Evolutionary conservation across 139 green algal species (phyloP).

Genomic region (Gonium pectorale): DNA sequence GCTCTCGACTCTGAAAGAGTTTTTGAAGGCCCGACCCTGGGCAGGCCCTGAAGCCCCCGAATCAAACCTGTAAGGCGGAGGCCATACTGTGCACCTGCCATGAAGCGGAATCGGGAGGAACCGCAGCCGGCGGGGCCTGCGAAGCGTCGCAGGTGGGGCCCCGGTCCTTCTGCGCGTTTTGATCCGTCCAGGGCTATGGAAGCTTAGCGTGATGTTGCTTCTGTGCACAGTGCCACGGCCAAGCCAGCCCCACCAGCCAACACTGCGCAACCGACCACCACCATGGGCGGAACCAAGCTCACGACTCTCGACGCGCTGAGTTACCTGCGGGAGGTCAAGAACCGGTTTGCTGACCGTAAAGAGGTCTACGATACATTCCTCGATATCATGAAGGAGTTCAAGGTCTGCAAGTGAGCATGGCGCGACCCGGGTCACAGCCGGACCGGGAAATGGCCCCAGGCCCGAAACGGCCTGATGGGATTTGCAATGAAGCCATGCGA

Average conservation of each 20-base stretch:
- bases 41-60: no score
- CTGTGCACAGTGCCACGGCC: constrained; percentile 12
- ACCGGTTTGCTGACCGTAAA: constrained; percentile 85
- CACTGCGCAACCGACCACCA: constrained; percentile 42
- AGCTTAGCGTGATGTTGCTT: no score
- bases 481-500: no score
- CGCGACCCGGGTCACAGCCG: constrained; percentile 45
- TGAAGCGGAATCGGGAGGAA: constrained; percentile 38
- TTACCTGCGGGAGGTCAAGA: constrained; percentile 85
- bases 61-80: no score
- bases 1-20: no score
- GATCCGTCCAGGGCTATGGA: no score
- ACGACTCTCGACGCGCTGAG: constrained; percentile 84
- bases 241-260: constrained; percentile 19
- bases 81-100: no score
- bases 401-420: constrained; percentile 83
- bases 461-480: no score
- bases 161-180: no score
- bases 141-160: constrained; percentile 38
- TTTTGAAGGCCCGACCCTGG: no score
- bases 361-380: constrained; percentile 95
- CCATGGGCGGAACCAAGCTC: constrained; percentile 51
- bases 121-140: constrained; percentile 7
- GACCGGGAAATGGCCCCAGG: no score
- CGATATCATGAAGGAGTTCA: constrained; percentile 99